Evolutionary conservation across 192 early-diverging fungal genomes (phyloP).

Genomic region (Cetraspora pellucida): DNA sequence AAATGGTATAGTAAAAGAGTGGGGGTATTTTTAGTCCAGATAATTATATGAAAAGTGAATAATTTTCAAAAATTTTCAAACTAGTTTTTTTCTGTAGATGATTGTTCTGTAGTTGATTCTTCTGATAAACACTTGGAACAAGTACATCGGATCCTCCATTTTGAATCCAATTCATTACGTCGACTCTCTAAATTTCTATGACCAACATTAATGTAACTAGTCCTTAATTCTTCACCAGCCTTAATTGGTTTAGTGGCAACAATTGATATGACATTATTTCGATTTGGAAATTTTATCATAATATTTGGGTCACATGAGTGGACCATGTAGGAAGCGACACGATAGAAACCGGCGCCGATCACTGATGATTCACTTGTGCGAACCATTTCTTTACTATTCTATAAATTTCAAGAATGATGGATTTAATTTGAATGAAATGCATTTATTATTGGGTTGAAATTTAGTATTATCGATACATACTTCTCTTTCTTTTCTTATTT

Average conservation of each 20-base stretch:
- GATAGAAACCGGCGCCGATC: constrained; percentile 74
- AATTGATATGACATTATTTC: constrained; percentile 57
- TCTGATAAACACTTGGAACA: constrained; percentile 43
- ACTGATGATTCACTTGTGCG: constrained; percentile 42
- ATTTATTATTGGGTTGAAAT: background rate
- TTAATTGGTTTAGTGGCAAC: constrained; percentile 62
- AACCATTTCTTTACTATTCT: constrained; percentile 46
- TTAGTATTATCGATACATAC: constrained; percentile 21
- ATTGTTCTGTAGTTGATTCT: too few species aligned
- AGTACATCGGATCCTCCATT: constrained; percentile 61
- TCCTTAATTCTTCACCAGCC: constrained; percentile 68
- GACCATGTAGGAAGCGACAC: constrained; percentile 68
- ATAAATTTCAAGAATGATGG: background rate
- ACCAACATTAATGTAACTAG: constrained; percentile 58
- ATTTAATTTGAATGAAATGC: background rate
- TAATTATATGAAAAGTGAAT: too few species aligned
- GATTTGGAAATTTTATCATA: constrained; percentile 56
- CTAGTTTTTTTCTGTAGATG: too few species aligned
- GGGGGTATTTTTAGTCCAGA: too few species aligned
- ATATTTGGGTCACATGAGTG: constrained; percentile 68
- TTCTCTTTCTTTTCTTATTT: constrained; percentile 36
- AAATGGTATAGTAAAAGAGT: too few species aligned
- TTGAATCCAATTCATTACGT: constrained; percentile 60
- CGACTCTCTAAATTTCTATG: constrained; percentile 50
- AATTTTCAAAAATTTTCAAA: too few species aligned